Evolutionary conservation across 2,329 filamentous ascomycete species (phyloP).

Genomic region (Bipolaris cookei): DNA sequence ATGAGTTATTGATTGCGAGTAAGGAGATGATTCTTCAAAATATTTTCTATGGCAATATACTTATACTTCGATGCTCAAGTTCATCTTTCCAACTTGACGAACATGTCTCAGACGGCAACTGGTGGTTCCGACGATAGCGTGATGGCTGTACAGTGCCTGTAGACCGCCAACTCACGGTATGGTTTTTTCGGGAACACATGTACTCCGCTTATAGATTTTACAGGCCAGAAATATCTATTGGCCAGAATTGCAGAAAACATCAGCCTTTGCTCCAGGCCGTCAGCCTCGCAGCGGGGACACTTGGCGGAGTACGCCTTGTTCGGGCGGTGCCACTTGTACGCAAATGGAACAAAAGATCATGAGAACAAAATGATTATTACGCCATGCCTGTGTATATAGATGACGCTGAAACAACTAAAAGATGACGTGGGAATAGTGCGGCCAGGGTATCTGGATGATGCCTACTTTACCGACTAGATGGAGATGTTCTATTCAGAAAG

Average conservation of each 20-base stretch:
- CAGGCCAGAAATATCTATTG: conserved; percentile 24
- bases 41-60: conserved; percentile 16
- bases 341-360: neutral
- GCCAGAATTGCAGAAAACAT: neutral
- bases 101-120: conserved; percentile 14
- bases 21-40: conserved; percentile 33
- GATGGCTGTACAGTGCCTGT: conserved; percentile 20
- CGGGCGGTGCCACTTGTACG: conserved; percentile 13
- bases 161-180: conserved; percentile 15
- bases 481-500: neutral
- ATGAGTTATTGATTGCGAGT: conserved; percentile 35
- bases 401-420: conserved; percentile 4
- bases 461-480: neutral
- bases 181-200: conserved; percentile 21
- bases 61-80: conserved; percentile 31
- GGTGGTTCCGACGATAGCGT: conserved; percentile 10
- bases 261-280: conserved; percentile 13
- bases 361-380: neutral
- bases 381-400: conserved; percentile 1
- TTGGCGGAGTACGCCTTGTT: conserved; percentile 17
- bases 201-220: conserved; percentile 19
- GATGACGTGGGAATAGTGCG: neutral
- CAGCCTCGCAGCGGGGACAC: conserved; percentile 21
- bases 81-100: neutral
- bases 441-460: neutral